phyloP scores from a whole-genome alignment of 225 moss, liverwort and hornwort genomes.

The Climacium dendroides region DNA sequence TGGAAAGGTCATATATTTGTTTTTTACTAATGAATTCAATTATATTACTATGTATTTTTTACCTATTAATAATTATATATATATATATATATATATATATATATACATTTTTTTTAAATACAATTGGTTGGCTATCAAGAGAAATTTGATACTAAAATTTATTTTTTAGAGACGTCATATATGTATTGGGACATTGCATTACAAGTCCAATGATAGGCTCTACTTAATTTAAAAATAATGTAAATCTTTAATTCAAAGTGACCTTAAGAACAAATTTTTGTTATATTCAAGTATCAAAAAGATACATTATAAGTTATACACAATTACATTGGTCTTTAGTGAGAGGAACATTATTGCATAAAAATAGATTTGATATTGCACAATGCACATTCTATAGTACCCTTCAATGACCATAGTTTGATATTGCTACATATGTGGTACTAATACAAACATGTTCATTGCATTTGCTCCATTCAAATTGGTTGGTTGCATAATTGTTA shows the following conservation, averaged over 20 bases:
- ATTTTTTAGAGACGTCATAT: not conserved
- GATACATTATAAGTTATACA: not conserved
- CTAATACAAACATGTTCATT: not conserved
- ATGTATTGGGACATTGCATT: not conserved
- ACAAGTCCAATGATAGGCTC: too few relatives aligned
- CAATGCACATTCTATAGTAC: not conserved
- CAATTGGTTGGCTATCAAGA: not conserved
- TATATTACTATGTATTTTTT: not conserved
- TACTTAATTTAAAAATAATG: not conserved
- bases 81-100: not conserved
- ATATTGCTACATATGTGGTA: too few relatives aligned
- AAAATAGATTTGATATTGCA: not conserved
- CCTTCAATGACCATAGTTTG: not conserved
- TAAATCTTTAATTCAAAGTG: not conserved
- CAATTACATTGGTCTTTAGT: not conserved
- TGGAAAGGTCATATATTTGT: not conserved
- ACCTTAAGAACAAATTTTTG: not conserved
- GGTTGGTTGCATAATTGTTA: not conserved
- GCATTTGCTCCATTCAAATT: not conserved
- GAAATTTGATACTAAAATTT: not conserved
- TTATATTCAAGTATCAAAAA: not conserved
- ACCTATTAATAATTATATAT: not conserved
- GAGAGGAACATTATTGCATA: not conserved
- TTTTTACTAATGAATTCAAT: not conserved
- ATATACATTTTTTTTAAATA: too few relatives aligned